Base-by-base conservation (phyloP, 2,329 filamentous ascomycete genomes). In the Neocucurbitaria cava region DNA sequence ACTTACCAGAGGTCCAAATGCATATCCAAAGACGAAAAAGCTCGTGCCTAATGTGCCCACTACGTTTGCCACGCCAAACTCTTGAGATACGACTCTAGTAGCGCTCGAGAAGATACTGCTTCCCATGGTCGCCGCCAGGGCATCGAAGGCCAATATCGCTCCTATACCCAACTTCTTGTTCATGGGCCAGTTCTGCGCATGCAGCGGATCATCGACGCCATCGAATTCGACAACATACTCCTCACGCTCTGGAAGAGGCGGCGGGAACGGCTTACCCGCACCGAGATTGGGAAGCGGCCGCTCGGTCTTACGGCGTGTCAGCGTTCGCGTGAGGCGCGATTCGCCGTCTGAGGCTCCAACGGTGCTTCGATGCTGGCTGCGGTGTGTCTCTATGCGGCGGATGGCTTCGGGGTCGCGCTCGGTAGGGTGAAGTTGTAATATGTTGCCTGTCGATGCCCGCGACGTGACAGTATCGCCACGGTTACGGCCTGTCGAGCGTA, bases 151-250 rank as follows among this genome's bases (percentile, higher is more conserved):
- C 38, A 93, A 79, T 64, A 92, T 87, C 36, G 82, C 81, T 18
- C 86, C 85, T 1, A 88, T 89, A 6, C 83, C 65, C 36, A 92
- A 46, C 86, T 96, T 96, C 79, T 90, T 93, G 68, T 79, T 85
- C 57, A 89, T 74, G 0, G 90, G 83, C 92, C 92, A 97, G 73
- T 96, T 97, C 77, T 95, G 90, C 0, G 92, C 88, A 75, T 96
- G 92, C 58, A 93, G 71, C 2, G 92, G 92, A 68, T 96, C 92
- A 59, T 92, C 83, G 1, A 87, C 88, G 0, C 92, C 92, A 63
- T 93, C 88, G 68, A 96, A 97, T 48, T 85, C 90, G 42, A 94
- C 90, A 0, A 92, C 89, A 69, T 93, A 94, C 60, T 90, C 86
- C 65, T 94, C 90, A 62, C 84, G 82, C 3, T 87, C 86, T 1